A percentile compares a stretch with the other conserved stretches of the same genome.
Conservation (phyloP, 805 yeast species). For the Pichia paraexigua region DNA sequence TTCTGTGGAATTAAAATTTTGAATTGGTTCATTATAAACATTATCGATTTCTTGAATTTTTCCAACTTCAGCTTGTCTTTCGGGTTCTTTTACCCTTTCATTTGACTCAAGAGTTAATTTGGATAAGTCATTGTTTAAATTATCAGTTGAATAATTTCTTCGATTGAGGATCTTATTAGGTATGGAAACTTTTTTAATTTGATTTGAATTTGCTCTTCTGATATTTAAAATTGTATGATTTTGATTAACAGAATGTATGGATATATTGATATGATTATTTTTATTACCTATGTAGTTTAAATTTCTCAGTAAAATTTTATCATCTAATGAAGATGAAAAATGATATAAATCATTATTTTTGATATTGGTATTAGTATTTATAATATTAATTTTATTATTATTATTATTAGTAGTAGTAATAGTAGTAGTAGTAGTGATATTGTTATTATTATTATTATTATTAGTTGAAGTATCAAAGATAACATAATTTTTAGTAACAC, state of each 20-base stretch:
- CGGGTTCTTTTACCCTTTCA: background rate
- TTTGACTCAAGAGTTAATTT: conserved; percentile 6
- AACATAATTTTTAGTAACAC: conserved; percentile 25
- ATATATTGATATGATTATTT: conserved; percentile 26
- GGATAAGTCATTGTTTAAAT: conserved; percentile 13
- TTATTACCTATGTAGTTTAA: conserved; percentile 20
- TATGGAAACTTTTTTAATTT: conserved; percentile 21
- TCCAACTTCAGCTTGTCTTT: background rate
- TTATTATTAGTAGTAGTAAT: background rate
- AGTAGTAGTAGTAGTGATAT: background rate
- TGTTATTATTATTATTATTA: conserved; percentile 9
- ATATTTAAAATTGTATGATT: conserved; percentile 20
- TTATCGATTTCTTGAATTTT: background rate
- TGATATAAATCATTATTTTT: background rate
- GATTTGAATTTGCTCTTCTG: conserved; percentile 25
- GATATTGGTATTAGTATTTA: background rate
- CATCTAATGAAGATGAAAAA: background rate
- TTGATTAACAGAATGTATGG: conserved; percentile 15
- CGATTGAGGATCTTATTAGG: conserved; percentile 1
- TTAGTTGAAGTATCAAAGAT: conserved; percentile 21
- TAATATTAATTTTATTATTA: background rate
- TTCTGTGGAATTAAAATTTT: background rate
- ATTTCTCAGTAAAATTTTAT: conserved; percentile 20
- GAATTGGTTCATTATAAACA: background rate
- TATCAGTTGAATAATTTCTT: conserved; percentile 9